A percentile compares a stretch with the other conserved stretches of the same genome.
These are phyloP conservation scores for Tuber calosporum DNA, from an alignment of 495 filamentous ascomycete genomes.

Conservation along the genomic window DNA sequence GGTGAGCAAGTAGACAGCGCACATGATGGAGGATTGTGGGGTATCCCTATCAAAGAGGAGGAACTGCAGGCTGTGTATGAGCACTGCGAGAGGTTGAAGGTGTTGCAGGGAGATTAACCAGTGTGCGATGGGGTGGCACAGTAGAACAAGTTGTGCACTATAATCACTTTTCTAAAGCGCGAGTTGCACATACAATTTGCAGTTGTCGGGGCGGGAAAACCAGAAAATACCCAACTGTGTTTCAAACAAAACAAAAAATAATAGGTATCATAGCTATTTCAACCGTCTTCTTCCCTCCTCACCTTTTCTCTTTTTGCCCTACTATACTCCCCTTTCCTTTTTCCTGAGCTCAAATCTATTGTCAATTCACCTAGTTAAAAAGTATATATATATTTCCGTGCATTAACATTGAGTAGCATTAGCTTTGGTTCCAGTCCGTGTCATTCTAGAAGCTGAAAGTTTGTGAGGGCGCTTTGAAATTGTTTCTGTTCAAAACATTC, in stretches of 20 bases:
- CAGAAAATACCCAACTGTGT: neutral
- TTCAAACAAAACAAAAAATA: slow-evolving; percentile 2
- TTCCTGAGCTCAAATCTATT: neutral
- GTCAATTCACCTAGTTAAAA: neutral
- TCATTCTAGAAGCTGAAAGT: neutral
- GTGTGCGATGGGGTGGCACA: slow-evolving; percentile 8
- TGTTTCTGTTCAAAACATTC: neutral
- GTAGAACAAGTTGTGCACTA: neutral
- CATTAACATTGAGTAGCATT: neutral
- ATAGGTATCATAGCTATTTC: neutral
- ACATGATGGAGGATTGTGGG: slow-evolving; percentile 29
- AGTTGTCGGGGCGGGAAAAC: slow-evolving; percentile 5
- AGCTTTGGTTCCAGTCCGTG: neutral
- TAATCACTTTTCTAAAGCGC: slow-evolving; percentile 1
- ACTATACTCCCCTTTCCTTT: slow-evolving; percentile 5
- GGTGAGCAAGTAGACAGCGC: slow-evolving; percentile 20
- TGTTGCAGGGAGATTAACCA: slow-evolving; percentile 8
- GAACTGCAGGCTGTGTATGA: slow-evolving; percentile 14
- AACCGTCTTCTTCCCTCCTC: neutral
- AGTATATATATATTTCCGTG: neutral
- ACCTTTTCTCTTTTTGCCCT: slow-evolving; percentile 11
- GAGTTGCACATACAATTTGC: neutral
- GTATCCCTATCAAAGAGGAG: slow-evolving; percentile 18
- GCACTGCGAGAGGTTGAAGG: slow-evolving; percentile 1
- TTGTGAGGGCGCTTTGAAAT: neutral